Evolutionary conservation across 257 asterid species (phyloP).

Genomic region (Przewalskia tangutica): DNA sequence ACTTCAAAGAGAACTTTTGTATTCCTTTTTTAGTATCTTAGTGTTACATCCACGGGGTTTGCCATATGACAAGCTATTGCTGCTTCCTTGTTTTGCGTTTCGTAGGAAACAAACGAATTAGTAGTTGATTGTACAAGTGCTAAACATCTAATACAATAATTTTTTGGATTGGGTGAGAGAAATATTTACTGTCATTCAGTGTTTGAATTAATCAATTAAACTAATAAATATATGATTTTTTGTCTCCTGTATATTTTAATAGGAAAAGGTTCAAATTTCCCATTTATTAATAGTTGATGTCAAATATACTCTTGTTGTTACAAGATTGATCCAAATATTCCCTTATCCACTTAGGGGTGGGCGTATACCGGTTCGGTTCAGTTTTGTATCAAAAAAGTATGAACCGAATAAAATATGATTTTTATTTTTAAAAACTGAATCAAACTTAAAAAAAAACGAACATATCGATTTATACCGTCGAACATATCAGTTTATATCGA

Average conservation of each 20-base stretch:
- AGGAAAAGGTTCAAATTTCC: not conserved
- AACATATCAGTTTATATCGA: too few relatives aligned
- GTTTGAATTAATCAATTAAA: not conserved
- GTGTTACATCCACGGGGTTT: slow-evolving; percentile 1
- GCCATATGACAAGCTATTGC: not conserved
- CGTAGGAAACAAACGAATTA: not conserved
- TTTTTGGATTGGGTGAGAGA: not conserved
- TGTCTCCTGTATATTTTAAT: not conserved
- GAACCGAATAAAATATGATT: too few relatives aligned
- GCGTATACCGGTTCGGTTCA: too few relatives aligned
- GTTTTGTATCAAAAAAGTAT: too few relatives aligned
- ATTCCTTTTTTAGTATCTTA: not conserved
- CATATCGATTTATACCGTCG: too few relatives aligned
- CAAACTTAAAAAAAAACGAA: too few relatives aligned
- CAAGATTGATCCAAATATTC: too few relatives aligned
- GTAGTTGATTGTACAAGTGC: not conserved
- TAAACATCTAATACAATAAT: too few relatives aligned
- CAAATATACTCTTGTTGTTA: too few relatives aligned
- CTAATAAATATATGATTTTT: not conserved
- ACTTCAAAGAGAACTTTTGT: not conserved
- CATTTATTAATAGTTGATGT: not conserved
- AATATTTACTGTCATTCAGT: not conserved
- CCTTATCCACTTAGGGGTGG: too few relatives aligned
- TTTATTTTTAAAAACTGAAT: too few relatives aligned
- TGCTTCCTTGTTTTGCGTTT: not conserved